Conservation (phyloP, 805 yeast genomes). For the Metschnikowia noctiluminum region DNA sequence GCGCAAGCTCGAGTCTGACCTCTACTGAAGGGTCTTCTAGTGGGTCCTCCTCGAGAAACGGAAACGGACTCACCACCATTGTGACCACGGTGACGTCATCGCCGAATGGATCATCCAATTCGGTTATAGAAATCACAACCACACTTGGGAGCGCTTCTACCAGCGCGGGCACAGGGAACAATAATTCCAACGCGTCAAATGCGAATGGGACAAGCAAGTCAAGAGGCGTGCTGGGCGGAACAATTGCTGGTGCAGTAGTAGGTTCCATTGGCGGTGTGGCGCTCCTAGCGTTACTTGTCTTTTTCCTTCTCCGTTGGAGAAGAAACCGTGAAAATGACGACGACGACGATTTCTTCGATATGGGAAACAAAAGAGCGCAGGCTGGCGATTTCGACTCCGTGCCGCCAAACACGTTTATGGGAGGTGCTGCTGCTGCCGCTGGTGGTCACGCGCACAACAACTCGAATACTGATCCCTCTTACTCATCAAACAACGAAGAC, state of each 20-base stretch:
- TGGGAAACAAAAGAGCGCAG: constrained; percentile 11
- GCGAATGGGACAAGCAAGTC: not conserved
- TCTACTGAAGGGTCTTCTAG: not conserved
- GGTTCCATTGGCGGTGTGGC: constrained; percentile 40
- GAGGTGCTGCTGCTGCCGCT: constrained; percentile 17
- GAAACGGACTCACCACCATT: constrained; percentile 17
- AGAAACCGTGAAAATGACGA: constrained; percentile 32
- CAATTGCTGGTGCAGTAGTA: constrained; percentile 42
- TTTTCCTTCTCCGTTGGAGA: constrained; percentile 42
- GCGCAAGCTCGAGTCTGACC: not conserved
- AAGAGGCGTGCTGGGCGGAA: constrained; percentile 31
- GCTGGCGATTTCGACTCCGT: constrained; percentile 26
- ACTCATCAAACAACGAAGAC: constrained; percentile 16
- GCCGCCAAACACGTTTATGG: constrained; percentile 23
- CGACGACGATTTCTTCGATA: constrained; percentile 34
- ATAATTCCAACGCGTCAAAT: not conserved
- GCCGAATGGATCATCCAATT: constrained; percentile 12
- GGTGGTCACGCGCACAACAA: constrained; percentile 16
- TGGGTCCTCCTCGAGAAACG: constrained; percentile 4
- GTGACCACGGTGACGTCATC: constrained; percentile 19
- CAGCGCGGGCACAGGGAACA: not conserved
- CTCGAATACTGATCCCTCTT: constrained; percentile 17
- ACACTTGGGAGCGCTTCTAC: constrained; percentile 15
- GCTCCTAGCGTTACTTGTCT: constrained; percentile 25
- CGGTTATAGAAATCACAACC: constrained; percentile 23